These are phyloP conservation scores for Aristolochia fimbriata DNA, from an alignment of 164 flowering plant genomes.

Conservation along the genomic window DNA sequence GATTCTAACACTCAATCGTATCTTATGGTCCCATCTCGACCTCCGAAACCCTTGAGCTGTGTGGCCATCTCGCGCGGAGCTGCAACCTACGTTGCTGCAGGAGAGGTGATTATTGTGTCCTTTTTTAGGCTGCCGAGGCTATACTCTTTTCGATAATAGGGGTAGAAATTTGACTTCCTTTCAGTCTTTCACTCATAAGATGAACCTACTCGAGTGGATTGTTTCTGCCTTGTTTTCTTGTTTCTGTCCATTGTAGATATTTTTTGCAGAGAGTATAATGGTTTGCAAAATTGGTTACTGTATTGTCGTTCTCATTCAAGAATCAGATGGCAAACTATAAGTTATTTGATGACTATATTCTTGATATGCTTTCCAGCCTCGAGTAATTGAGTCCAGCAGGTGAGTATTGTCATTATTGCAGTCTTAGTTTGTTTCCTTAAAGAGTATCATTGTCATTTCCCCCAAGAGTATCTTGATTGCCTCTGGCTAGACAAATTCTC, in stretches of 20 bases:
- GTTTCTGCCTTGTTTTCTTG: background rate
- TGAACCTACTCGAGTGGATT: background rate
- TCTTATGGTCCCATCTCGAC: constrained; percentile 42
- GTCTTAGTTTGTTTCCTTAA: no score
- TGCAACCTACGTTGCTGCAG: constrained; percentile 50
- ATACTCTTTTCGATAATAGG: no score
- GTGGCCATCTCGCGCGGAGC: constrained; percentile 37
- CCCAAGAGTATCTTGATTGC: no score
- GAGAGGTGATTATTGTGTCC: constrained; percentile 34
- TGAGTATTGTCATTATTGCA: no score
- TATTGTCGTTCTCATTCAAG: background rate
- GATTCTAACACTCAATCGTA: constrained; percentile 41
- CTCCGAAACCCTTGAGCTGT: constrained; percentile 56
- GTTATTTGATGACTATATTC: no score
- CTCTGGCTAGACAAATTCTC: no score
- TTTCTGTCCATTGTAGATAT: background rate
- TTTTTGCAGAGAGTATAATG: background rate
- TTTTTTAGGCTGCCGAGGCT: background rate
- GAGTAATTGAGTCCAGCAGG: no score
- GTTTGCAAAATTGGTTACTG: background rate
- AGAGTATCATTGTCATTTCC: no score
- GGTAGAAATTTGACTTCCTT: background rate
- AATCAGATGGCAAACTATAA: no score
- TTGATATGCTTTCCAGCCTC: no score
- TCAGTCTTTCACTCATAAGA: background rate